phyloP scores from a whole-genome alignment of 345 rosid genomes.

The Pugionium dolabratum region DNA sequence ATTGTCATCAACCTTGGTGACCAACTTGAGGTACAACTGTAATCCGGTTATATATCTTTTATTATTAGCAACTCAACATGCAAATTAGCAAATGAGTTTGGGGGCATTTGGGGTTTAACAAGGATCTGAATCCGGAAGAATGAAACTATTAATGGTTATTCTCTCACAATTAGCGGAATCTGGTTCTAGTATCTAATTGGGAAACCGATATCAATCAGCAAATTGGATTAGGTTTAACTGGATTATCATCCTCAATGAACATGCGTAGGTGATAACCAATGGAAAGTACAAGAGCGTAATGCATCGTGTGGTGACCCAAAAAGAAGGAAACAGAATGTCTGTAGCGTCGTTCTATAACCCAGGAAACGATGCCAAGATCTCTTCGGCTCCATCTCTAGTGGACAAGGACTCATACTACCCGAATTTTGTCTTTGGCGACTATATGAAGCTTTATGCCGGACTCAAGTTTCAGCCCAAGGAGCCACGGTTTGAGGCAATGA shows the following conservation, averaged over 20 bases:
- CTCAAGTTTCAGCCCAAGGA: conserved; percentile 87
- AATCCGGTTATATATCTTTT: neutral
- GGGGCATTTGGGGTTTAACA: too few relatives aligned
- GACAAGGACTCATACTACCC: conserved; percentile 60
- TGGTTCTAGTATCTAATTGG: too few relatives aligned
- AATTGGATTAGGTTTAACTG: neutral
- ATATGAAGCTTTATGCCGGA: conserved; percentile 79
- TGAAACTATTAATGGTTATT: too few relatives aligned
- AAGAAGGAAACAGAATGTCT: conserved; percentile 83
- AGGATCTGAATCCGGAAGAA: too few relatives aligned
- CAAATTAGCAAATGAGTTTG: too few relatives aligned
- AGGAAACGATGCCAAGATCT: conserved; percentile 73
- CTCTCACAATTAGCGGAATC: too few relatives aligned
- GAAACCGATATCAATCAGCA: too few relatives aligned
- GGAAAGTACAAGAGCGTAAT: conserved; percentile 87
- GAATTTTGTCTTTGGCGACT: conserved; percentile 79
- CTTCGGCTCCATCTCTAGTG: conserved; percentile 62
- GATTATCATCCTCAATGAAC: neutral
- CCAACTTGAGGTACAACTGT: conserved; percentile 72
- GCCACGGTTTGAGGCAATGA: conserved; percentile 83
- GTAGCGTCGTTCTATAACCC: conserved; percentile 39
- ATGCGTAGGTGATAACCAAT: conserved; percentile 70
- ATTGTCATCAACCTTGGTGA: conserved; percentile 92
- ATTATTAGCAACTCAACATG: too few relatives aligned
- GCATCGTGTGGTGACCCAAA: conserved; percentile 77